Conservation (phyloP, 441 rosid species). For the Pelargonium exstipulatum region DNA sequence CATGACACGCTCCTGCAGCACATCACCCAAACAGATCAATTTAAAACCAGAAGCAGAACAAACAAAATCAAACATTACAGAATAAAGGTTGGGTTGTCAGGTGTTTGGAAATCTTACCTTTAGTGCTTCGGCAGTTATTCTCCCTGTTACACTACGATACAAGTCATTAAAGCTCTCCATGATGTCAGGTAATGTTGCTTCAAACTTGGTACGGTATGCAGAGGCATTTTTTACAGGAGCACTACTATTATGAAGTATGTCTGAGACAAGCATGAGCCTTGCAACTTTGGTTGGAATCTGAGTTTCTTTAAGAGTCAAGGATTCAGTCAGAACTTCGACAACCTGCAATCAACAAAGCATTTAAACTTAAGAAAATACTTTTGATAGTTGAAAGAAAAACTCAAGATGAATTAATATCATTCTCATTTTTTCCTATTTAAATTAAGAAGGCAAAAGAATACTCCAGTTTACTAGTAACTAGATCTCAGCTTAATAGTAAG, state of each 20-base stretch:
- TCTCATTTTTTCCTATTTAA: neutral
- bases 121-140: conserved; percentile 98
- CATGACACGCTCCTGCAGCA: conserved; percentile 81
- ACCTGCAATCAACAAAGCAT: conserved; percentile 45
- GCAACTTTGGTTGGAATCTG: conserved; percentile 98
- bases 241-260: conserved; percentile 94
- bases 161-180: conserved; percentile 99
- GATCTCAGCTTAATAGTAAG: neutral
- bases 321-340: conserved; percentile 95
- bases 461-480: neutral
- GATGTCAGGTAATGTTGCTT: conserved; percentile 82
- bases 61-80: conserved; percentile 10
- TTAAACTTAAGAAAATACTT: neutral
- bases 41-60: conserved; percentile 9
- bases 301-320: conserved; percentile 94
- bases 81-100: neutral
- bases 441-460: neutral
- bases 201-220: conserved; percentile 97
- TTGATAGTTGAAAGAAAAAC: neutral
- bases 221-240: conserved; percentile 99
- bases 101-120: conserved; percentile 46
- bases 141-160: conserved; percentile 89
- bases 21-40: conserved; percentile 13
- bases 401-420: neutral
- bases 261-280: conserved; percentile 98